Percentiles rank a stretch among this genome's conserved stretches.
phyloP scores from a whole-genome alignment of 2,329 filamentous ascomycete species.

The Fusarium transvaalense region DNA sequence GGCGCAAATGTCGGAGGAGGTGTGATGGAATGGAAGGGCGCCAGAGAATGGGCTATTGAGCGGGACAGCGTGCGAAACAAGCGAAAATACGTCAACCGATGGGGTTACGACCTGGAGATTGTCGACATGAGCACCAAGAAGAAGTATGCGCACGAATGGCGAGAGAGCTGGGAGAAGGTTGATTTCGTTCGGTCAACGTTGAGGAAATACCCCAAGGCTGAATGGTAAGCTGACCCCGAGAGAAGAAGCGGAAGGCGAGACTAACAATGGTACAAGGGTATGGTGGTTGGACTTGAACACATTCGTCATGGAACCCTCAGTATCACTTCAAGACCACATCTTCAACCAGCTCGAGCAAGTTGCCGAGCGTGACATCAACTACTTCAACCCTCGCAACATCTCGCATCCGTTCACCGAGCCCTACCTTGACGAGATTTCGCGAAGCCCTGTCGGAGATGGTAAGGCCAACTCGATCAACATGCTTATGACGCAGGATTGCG shows the following conservation, averaged over 20 bases:
- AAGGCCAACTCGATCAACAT: conserved; percentile 84
- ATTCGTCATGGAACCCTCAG: conserved; percentile 95
- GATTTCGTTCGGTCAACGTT: conserved; percentile 90
- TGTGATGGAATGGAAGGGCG: conserved; percentile 99
- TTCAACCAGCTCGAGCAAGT: conserved; percentile 82
- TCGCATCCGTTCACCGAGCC: conserved; percentile 80
- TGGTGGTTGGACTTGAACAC: conserved; percentile 99
- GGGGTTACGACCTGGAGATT: conserved; percentile 96
- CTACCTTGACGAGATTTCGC: conserved; percentile 81
- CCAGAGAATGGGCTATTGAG: conserved; percentile 97
- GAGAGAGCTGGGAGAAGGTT: conserved; percentile 99
- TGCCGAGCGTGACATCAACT: conserved; percentile 95
- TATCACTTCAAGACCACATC: conserved; percentile 90
- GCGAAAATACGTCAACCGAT: conserved; percentile 83
- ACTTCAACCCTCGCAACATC: conserved; percentile 95
- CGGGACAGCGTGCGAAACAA: conserved; percentile 97
- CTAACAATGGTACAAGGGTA: conserved; percentile 78
- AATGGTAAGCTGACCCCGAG: conserved; percentile 76
- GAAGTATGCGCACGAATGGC: conserved; percentile 98
- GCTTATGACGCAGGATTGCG: conserved; percentile 91
- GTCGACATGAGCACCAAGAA: conserved; percentile 99
- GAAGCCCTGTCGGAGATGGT: conserved; percentile 81
- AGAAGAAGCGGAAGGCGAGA: neutral
- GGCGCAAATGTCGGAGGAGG: conserved; percentile 95
- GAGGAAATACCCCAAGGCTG: conserved; percentile 93